These are phyloP conservation scores for Puccinia horiana DNA, from an alignment of 1,284 basidiomycete genomes.

Conservation along the genomic window DNA sequence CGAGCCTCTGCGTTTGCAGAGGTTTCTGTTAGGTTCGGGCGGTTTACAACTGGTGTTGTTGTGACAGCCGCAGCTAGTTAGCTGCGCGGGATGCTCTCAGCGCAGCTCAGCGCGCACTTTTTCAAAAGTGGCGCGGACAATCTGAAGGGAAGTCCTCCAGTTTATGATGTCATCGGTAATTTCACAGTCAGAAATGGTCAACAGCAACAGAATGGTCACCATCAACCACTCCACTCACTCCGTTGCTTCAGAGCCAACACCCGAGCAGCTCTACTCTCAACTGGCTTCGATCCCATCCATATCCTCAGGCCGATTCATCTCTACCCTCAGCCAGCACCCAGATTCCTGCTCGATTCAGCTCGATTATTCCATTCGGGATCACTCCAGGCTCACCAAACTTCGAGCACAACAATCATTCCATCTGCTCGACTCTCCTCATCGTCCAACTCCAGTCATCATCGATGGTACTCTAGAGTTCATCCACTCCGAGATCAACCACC, in stretches of 20 bases:
- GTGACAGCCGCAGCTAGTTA: too few species aligned
- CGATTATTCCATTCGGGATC: conserved; percentile 29
- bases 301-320: conserved; percentile 11
- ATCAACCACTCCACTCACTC: neutral
- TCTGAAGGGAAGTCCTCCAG: too few species aligned
- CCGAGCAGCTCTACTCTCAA: conserved; percentile 7
- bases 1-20: too few species aligned
- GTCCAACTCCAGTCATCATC: neutral
- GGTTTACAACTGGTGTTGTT: too few species aligned
- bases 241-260: too few species aligned
- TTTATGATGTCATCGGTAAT: too few species aligned
- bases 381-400: conserved; percentile 12
- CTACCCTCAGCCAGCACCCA: neutral
- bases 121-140: too few species aligned
- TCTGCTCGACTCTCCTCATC: neutral
- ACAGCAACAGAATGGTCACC: neutral
- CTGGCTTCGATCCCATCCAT: conserved; percentile 39
- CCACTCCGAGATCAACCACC: conserved; percentile 7
- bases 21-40: too few species aligned
- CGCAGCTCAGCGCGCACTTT: too few species aligned
- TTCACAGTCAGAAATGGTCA: neutral
- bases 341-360: conserved; percentile 4
- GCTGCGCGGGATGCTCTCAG: too few species aligned
- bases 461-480: conserved; percentile 4
- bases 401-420: conserved; percentile 27